A percentile compares a stretch with the other conserved stretches of the same genome.
Evolutionary conservation across 2,329 filamentous ascomycete genomes (phyloP).

Genomic region (Magnaporthiopsis incrustans): DNA sequence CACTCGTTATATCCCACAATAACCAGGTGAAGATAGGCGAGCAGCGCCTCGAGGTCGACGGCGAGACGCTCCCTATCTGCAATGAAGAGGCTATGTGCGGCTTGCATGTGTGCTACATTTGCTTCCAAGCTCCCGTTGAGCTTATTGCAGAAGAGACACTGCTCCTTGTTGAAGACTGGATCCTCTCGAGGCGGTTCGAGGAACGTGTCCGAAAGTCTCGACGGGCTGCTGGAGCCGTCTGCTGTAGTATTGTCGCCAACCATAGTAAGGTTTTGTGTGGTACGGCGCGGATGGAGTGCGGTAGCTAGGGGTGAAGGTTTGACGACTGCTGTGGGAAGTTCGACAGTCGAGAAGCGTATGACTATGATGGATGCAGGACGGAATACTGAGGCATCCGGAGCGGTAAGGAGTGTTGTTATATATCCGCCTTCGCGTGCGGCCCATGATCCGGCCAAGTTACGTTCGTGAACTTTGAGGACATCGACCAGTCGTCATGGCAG

Average conservation of each 20-base stretch:
- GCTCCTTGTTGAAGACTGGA: conserved; percentile 18
- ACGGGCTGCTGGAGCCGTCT: conserved; percentile 3
- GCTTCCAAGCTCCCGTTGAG: conserved; percentile 22
- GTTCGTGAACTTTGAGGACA: too few species aligned
- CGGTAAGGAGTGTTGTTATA: not conserved
- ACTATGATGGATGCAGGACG: not conserved
- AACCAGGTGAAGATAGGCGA: conserved; percentile 39
- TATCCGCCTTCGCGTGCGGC: not conserved
- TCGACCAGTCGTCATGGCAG: not conserved
- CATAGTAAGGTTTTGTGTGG: not conserved
- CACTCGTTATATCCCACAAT: conserved; percentile 42
- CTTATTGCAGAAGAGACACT: conserved; percentile 36
- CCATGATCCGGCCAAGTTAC: not conserved
- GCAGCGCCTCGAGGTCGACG: conserved; percentile 37
- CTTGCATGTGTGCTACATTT: conserved; percentile 40
- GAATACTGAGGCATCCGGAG: not conserved
- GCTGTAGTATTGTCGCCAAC: not conserved
- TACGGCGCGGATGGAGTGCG: not conserved
- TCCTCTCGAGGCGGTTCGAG: not conserved
- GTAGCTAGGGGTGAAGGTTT: not conserved
- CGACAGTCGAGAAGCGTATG: not conserved
- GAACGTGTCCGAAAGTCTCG: not conserved
- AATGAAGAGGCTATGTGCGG: conserved; percentile 37
- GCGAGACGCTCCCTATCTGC: conserved; percentile 28
- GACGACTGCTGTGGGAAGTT: not conserved